These are phyloP conservation scores for Novymonas esmeraldas DNA, from an alignment of 208 protist species.

Conservation along the genomic window DNA sequence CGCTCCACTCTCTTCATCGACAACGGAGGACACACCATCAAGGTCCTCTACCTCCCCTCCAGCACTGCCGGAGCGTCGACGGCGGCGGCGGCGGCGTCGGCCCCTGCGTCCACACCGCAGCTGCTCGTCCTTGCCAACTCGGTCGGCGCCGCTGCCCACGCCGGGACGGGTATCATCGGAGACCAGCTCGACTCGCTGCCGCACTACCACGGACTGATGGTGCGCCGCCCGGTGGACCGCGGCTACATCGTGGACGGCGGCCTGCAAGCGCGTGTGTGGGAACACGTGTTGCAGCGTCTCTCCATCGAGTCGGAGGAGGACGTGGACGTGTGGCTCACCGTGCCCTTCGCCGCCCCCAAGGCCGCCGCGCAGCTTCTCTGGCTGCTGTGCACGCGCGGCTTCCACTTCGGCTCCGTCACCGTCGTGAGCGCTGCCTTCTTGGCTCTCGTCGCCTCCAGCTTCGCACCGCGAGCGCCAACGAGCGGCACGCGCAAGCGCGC, in stretches of 20 bases:
- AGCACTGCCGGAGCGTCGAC: not conserved
- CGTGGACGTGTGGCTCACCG: slow-evolving; percentile 72
- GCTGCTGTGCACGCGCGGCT: slow-evolving; percentile 57
- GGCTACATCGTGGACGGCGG: slow-evolving; percentile 77
- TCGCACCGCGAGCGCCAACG: not conserved
- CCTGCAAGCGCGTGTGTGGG: slow-evolving; percentile 76
- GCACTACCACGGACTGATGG: slow-evolving; percentile 82
- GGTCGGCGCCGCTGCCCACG: slow-evolving; percentile 64
- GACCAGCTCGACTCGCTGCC: slow-evolving; percentile 61
- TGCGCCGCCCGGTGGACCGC: slow-evolving; percentile 76
- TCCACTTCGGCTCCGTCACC: slow-evolving; percentile 70
- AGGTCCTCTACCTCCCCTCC: slow-evolving; percentile 65
- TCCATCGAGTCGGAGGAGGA: slow-evolving; percentile 60
- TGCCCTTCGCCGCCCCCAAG: slow-evolving; percentile 67
- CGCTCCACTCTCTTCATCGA: slow-evolving; percentile 55
- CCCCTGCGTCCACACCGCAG: slow-evolving; percentile 9
- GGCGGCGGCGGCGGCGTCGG: not conserved
- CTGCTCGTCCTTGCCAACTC: slow-evolving; percentile 65
- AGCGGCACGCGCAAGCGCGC: slow-evolving; percentile 14
- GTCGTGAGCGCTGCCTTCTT: slow-evolving; percentile 72
- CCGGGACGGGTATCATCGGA: slow-evolving; percentile 72
- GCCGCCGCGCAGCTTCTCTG: slow-evolving; percentile 50
- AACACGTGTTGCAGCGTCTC: slow-evolving; percentile 75
- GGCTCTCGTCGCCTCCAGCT: slow-evolving; percentile 45
- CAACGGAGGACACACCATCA: slow-evolving; percentile 79